Base-by-base conservation (phyloP, 106 monocot species). In the Phalaenopsis aphrodite region DNA sequence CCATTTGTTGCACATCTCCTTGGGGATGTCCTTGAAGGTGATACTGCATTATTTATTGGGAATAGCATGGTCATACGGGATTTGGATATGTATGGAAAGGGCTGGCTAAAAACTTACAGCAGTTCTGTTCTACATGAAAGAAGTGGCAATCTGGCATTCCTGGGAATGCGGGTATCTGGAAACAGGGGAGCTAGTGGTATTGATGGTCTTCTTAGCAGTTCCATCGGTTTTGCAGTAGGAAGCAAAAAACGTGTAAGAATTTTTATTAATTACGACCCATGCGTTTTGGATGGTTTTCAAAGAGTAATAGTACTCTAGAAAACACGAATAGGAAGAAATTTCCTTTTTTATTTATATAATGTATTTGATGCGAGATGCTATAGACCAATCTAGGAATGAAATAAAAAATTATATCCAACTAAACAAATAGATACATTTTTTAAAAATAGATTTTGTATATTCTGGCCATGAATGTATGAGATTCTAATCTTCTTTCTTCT, bases 111-210 rank as follows among this genome's bases (percentile, higher is more conserved):
- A 81, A 69, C 83, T 77, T 46, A 5, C 46, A 79, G 17, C 47
- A 42, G 49, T 81, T 42, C 43, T 81, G 19, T 36, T 21, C 48
- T 77, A 56, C 8, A 75, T 24, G 39, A 72, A 21, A 65, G 65
- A 57, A 78, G 82, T 55, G 76, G 81, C 57, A 58, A 78, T 55
- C 38, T 85, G 55, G 83, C 69, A 48, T 87, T 89, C 74, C 81
- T 83, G 64, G 88, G 88, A 19, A 81, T 94, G 61, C 85, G 41
- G 77, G 90, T 94, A 12, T 88, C 85, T 86, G 97, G 87, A 30
- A 97, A 97, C 77, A 94, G 97, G 68, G 97, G 97, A 24, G 97
- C 94, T 75, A 94, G 97, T 84, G 97, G 97, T 45, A 97, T 97
- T 88, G 97, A 97, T 90, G 97, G 97, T 73, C 58, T 97, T 78